Base-by-base conservation (phyloP, 148 eudicot species). In the Oxyria digyna region DNA sequence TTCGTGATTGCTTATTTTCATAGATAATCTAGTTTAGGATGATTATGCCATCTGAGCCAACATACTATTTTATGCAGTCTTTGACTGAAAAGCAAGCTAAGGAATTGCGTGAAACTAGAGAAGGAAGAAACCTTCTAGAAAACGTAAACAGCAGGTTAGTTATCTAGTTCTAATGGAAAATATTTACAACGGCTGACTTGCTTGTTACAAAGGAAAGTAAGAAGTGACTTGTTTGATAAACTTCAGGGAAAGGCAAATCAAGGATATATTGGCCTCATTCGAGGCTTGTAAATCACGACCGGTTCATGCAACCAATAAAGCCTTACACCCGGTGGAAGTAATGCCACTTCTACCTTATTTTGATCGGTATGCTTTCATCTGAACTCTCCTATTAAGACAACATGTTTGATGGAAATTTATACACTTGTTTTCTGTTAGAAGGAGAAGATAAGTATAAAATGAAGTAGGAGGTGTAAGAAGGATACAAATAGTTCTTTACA, bases 71-170 rank as follows among this genome's bases (percentile, higher is more conserved):
- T 50, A 38, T 83, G 78, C 85, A 94, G 99, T 85, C 97, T 59
- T 45, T 85, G 72, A 81, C 91, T 77, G 97, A 94, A 76, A 94
- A 94, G 74, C 97, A 90, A 85, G 97, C 96, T 14, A 93, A 86
- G 71, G 98, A 89, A 81, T 75, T 86, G 75, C 86, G 92, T 69
- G 93, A 94, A 78, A 78, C 83, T 37, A 84, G 80, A 67, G 87
- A 84, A 62, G 91, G 89, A 5, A 82, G 74, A 24, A 78, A 75
- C 74, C 76, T 85, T 67, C 81, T 88, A 82, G 87, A 85, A 54
- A 81, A 82, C 74, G 76, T 82, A 21, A 90, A 87, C 62, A 83
- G 64, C 64, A 88, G 93, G 99, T 32, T 64, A 35, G 43, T 9
- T 66, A 35, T 37, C 27, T 45, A 37, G 42, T 38, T 37, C 17